Evolutionary conservation across 1,139 yeast genomes (phyloP), one percentile per base, ranked within the genome.

Genomic region (Diutina catenulata): DNA sequence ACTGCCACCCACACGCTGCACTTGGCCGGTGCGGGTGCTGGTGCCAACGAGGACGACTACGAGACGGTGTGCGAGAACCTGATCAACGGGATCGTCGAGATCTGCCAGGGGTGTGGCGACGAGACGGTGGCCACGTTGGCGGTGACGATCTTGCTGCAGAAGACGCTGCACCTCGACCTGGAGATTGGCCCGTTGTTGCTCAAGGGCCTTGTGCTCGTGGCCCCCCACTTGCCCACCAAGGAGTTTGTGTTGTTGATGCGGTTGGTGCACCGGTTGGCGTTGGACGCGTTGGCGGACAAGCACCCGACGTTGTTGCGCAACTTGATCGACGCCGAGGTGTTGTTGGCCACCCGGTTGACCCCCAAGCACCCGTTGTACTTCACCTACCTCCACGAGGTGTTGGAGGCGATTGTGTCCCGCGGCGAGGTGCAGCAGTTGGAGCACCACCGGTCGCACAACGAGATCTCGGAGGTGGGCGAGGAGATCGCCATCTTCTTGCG

Each of bases 381-480:
- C 4, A 60, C 71, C 6, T 84, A 80, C 47, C 61, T 91, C 45
- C 68, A 67, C 33, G 91, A 82, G 45, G 56, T 86, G 20, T 64
- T 91, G 42, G 71, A 70, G 25, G 69, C 74, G 2, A 80, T 87
- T 38, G 72, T 84, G 28, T 67, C 80, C 33, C 77, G 80, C 51
- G 97, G 96, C 36, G 95, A 87, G 47, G 84, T 80, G 16, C 84
- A 76, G 46, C 80, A 70, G 39, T 66, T 74, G 37, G 94, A 82
- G 43, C 94, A 81, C 47, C 94, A 83, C 51, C 71, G 94, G 48
- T 72, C 94, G 3, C 93, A 83, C 48, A 67, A 68, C 40, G 94
- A 82, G 46, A 81, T 87, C 38, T 70, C 83, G 27, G 78, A 74
- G 40, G 77, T 86, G 41, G 95, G 94, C 1, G 70, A 70, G 27